Evolutionary conservation across 805 yeast species (phyloP), one percentile per base, ranked within the genome.

Genomic region (Suhomyces sp.): DNA sequence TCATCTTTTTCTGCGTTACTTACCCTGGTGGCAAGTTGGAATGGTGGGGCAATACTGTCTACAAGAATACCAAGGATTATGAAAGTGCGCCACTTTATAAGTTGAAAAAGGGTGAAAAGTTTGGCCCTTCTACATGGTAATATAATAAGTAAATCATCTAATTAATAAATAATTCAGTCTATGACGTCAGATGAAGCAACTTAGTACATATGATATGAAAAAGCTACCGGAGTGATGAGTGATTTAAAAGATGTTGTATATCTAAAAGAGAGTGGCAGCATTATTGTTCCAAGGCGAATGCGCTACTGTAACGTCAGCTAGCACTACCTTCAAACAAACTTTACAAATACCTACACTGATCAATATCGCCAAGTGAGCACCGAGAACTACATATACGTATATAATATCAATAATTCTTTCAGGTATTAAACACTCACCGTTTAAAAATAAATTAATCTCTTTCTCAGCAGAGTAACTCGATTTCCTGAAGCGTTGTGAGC

Each of bases 1-100:
- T 73, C 48, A 71, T 73, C 47, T 73, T 72, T 63, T 71, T 73
- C 57, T 60, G 68, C 39, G 61, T 54, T 53, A 45, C 55, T 25
- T 57, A 57, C 43, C 60, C 60, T n/a, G 60, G 52, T 17, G 60
- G 59, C 6, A 49, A 53, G 46, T 50, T 56, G 35, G 40, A 19
- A 1, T 56, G 59, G 59, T 56, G 60, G 60, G 60, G 60, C 12
- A 57, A 55, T 46, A 52, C 44, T 1, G 60, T 55, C 15, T 55
- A 55, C 52, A 51, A 48, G 22, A 48, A 57, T 25, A 57, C 60
- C 40, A 46, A 49, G 43, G 60, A 57, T 39, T 47, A 10, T 10
- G 41, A 49, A n/a, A 52, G 54, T 20, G 50, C 48, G 4, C 53
- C 54, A 12, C 55, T 22, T 25, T 57, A 55, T 33, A 44, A 29